Evolutionary conservation across 345 rosid species (phyloP), one percentile per base, ranked within the genome.

Genomic region (Noccaea caerulescens): DNA sequence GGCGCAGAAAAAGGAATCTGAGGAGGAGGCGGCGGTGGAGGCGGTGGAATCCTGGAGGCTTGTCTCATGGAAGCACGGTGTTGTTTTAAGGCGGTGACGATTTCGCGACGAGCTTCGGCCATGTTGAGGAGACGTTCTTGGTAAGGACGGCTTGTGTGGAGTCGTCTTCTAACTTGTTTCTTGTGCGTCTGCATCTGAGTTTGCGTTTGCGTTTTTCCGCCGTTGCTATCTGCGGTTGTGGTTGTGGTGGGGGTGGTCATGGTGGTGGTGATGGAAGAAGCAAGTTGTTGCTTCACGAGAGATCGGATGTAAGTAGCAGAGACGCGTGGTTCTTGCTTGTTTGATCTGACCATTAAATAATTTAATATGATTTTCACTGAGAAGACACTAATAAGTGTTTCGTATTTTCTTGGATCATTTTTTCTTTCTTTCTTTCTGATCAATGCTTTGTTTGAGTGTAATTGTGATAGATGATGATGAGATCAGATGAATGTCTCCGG

Each of bases 91-190:
- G 97, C 97, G 71, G 98, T 86, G 70, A 91, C 99, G 72, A 94
- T 91, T 81, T 94, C 97, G 55, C 93, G 83, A 69, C 99, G 88
- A 43, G 99, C 99, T 80, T 94, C 96, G 5, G 99, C 99, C 99
- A 94, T 94, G 42, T 94, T 91, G 3, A 94, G 92, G 39, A 91
- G 92, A 81, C 96, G 86, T 55, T 94, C 97, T 84, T 94, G 97
- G 62, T 89, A 91, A 63, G 97, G 99, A 76, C 97, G 83, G 58
- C 85, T 89, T 38, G 99, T 88, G 67, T 89, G 96, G 52, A 94
- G 93, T 42, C 99, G 87, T 77, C 99, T 91, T 85, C 99, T 83
- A 30, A 85, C 97, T 72, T 87, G 95, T 80, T 94, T 94, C 74
- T 88, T 94, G 75, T 85, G 95, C 25, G 81, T 85, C 16, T 78